Base-by-base conservation (phyloP, 192 early-diverging fungal genomes). In the Coemansia pectinata region DNA sequence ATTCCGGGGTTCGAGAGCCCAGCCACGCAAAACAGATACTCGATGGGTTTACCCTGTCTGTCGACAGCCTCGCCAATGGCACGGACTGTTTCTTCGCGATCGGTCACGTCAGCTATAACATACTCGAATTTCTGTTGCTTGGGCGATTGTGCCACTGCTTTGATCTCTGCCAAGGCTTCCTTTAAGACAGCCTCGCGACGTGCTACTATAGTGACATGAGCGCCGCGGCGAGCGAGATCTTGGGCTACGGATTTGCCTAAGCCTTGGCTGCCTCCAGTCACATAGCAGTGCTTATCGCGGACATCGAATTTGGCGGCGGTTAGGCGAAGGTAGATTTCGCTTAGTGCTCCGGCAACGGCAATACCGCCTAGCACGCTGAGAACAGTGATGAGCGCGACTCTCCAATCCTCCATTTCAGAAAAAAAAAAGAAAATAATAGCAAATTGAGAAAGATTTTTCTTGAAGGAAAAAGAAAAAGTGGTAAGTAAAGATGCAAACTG, bases 211-310 rank as follows among this genome's bases (percentile, higher is more conserved):
- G 88, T 88, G 1, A 92, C 86, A 67, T 91, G 84, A 1, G 92
- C 92, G 11, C 92, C 90, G 34, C 84, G 82, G 21, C 87, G 86
- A 2, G 85, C 90, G 41, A 92, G 71, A 36, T 89, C 83, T 33
- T 86, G 72, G n/a, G 89, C 90, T 0, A 92, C 57, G 19, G 73
- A 84, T 73, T 88, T 86, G 50, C 90, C 90, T 11, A 92, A 81
- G 0, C 92, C 92, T n/a, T 85, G 81, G 71, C 91, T 91, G 64
- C 90, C 91, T 59, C 91, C 91, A 0, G 92, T 91, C 58, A 93
- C 84, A 63, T 90, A 90, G 41, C 86, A 89, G 74, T 91, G 90
- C 72, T 90, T 87, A 66, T 67, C 77, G 29, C 62, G 77, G 17
- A 86, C 86, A 15, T 77, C 50, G n/a, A 87, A 76, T 6, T 59